Percentiles rank a stretch among this genome's conserved stretches.
These are phyloP conservation scores for Carpinus viminea DNA, from an alignment of 306 rosid genomes.

Conservation along the genomic window DNA sequence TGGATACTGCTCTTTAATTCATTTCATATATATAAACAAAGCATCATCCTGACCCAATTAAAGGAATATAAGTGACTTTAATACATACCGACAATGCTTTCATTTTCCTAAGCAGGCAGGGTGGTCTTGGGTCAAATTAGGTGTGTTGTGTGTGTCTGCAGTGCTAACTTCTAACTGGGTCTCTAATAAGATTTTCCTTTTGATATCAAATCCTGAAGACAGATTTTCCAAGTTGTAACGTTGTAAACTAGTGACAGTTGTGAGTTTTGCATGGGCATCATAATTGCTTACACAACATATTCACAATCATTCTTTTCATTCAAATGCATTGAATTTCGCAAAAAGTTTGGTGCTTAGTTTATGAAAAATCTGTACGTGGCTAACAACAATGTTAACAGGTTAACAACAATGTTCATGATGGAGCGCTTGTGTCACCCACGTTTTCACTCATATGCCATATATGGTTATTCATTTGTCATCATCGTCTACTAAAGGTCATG, in stretches of 20 bases:
- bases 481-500: neutral
- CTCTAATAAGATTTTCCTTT: conserved; percentile 19
- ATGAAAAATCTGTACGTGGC: conserved; percentile 5
- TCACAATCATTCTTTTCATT: neutral
- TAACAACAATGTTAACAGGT: conserved; percentile 15
- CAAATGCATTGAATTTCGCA: neutral
- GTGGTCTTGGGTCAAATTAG: no score
- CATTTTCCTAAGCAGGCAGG: neutral
- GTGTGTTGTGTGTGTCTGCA: no score
- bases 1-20: neutral
- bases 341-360: neutral
- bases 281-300: neutral
- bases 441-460: no score
- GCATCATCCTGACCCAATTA: neutral
- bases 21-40: neutral
- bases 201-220: neutral
- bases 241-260: neutral
- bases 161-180: neutral
- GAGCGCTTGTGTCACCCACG: neutral
- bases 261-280: neutral
- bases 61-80: conserved; percentile 2
- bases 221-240: conserved; percentile 9
- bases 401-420: neutral
- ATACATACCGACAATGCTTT: neutral
- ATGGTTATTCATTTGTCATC: neutral